phyloP scores from a whole-genome alignment of 2,329 filamentous ascomycete genomes.

The Ophiocordyceps camponoti-rufipedis region DNA sequence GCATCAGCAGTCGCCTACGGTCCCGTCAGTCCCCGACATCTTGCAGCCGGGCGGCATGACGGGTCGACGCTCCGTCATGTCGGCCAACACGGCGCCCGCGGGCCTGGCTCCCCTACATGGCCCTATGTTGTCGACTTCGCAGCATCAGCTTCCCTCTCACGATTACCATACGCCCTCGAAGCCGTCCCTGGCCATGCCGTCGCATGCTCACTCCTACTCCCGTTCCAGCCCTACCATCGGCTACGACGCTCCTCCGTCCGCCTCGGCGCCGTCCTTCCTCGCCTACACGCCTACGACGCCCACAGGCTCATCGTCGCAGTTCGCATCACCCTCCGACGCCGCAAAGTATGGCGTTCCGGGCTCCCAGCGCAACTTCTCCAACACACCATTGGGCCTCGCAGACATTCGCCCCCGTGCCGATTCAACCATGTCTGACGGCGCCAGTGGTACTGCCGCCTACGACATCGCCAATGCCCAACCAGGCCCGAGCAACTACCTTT shows the following conservation, averaged over 20 bases:
- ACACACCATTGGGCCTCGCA: slow-evolving; percentile 76
- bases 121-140: slow-evolving; percentile 12
- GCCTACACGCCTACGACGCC: slow-evolving; percentile 48
- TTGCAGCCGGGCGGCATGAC: slow-evolving; percentile 36
- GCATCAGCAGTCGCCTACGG: slow-evolving; percentile 17
- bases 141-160: slow-evolving; percentile 22
- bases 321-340: slow-evolving; percentile 36
- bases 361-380: slow-evolving; percentile 48
- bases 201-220: slow-evolving; percentile 61
- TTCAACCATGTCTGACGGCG: slow-evolving; percentile 57
- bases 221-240: slow-evolving; percentile 59
- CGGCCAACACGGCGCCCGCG: slow-evolving; percentile 24
- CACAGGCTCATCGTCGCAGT: slow-evolving; percentile 41
- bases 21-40: slow-evolving; percentile 34
- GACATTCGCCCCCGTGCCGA: slow-evolving; percentile 82
- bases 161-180: slow-evolving; percentile 47
- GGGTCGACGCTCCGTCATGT: slow-evolving; percentile 15
- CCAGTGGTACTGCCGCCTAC: slow-evolving; percentile 42
- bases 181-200: slow-evolving; percentile 41
- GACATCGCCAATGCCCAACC: slow-evolving; percentile 47
- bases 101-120: slow-evolving; percentile 25
- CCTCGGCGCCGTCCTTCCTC: slow-evolving; percentile 22
- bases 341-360: slow-evolving; percentile 36
- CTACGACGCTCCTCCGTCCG: slow-evolving; percentile 26
- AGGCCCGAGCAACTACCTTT: slow-evolving; percentile 79